phyloP scores from a whole-genome alignment of 331 rosid species.

The Quercus tomentella region DNA sequence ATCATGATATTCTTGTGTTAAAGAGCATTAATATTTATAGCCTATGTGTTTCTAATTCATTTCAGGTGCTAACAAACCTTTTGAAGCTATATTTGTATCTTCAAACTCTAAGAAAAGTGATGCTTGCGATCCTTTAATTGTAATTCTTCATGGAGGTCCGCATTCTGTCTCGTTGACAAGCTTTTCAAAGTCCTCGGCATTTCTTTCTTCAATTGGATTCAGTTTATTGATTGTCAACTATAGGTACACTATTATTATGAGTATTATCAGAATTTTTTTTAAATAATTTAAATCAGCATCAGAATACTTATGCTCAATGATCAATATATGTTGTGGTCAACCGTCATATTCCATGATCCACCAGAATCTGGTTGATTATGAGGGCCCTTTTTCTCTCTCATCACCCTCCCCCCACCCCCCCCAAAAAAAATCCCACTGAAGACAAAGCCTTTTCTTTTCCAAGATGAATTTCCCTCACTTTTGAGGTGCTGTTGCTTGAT shows the following conservation, averaged over 20 bases:
- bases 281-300: no score
- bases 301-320: neutral
- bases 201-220: constrained; percentile 78
- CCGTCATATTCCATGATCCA: neutral
- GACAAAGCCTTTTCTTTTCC: neutral
- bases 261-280: neutral
- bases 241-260: constrained; percentile 41
- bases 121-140: constrained; percentile 60
- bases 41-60: constrained; percentile 14
- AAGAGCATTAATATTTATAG: constrained; percentile 4
- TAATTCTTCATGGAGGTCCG: constrained; percentile 90
- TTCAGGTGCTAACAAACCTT: constrained; percentile 79
- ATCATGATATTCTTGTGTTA: neutral
- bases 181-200: constrained; percentile 74
- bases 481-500: no score
- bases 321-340: neutral
- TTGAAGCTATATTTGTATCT: constrained; percentile 81
- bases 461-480: neutral
- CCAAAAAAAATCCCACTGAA: neutral
- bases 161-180: constrained; percentile 58
- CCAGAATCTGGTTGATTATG: neutral
- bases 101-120: constrained; percentile 54
- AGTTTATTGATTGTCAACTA: constrained; percentile 81
- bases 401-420: neutral
- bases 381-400: neutral